Percentiles rank a stretch among this genome's conserved stretches.
These are phyloP conservation scores for Chytriomyces sp. DNA, from an alignment of 192 early-diverging fungal species.

Conservation along the genomic window DNA sequence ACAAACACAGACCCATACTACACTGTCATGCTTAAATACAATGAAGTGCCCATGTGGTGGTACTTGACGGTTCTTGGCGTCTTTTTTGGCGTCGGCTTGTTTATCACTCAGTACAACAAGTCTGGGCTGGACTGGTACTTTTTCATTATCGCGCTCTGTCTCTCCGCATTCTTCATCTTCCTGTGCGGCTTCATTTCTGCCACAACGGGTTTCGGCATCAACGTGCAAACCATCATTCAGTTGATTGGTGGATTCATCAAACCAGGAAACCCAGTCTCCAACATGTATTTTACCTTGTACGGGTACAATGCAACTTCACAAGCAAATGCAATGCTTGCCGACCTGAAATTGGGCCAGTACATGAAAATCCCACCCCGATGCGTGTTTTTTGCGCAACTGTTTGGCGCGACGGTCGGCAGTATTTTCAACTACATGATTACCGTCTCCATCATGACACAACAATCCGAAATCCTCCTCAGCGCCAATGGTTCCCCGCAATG, in stretches of 20 bases:
- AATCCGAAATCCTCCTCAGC: slow-evolving; percentile 18
- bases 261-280: slow-evolving; percentile 67
- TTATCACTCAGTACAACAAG: neutral
- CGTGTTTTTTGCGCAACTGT: slow-evolving; percentile 75
- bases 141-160: slow-evolving; percentile 10
- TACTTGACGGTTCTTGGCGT: slow-evolving; percentile 3
- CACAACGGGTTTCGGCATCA: slow-evolving; percentile 1
- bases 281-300: slow-evolving; percentile 74
- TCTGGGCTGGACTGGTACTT: slow-evolving; percentile 14
- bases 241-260: slow-evolving; percentile 23
- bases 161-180: neutral
- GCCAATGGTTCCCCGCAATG: slow-evolving; percentile 63
- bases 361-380: slow-evolving; percentile 77
- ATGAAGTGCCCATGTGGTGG: slow-evolving; percentile 13
- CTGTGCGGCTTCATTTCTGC: slow-evolving; percentile 4
- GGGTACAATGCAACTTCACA: slow-evolving; percentile 66
- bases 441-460: slow-evolving; percentile 6
- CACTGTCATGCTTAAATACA: slow-evolving; percentile 23
- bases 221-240: slow-evolving; percentile 1
- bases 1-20: slow-evolving; percentile 10
- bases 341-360: slow-evolving; percentile 70
- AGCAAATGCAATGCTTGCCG: slow-evolving; percentile 62
- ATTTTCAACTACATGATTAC: slow-evolving; percentile 36
- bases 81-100: neutral
- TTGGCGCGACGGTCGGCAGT: slow-evolving; percentile 65